Conservation (phyloP, 345 rosid genomes). For the Aethionema arabicum region DNA sequence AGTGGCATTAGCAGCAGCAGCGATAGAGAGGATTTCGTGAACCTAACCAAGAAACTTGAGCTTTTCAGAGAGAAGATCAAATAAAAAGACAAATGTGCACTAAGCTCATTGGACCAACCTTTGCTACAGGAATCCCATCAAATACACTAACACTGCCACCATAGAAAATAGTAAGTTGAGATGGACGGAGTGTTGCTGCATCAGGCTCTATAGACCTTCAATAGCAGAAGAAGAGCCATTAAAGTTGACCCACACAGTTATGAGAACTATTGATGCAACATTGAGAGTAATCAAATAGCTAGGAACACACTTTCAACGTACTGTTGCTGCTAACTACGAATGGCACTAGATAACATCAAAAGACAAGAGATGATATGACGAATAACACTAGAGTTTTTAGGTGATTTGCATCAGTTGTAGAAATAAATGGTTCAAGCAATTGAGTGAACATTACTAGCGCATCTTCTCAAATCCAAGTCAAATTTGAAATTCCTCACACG, state of each 20-base stretch:
- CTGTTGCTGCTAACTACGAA: too few species aligned
- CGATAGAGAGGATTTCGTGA: slow-evolving; percentile 66
- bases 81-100: slow-evolving; percentile 3
- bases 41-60: slow-evolving; percentile 38
- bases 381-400: not conserved
- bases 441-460: not conserved
- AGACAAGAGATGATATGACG: not conserved
- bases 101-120: slow-evolving; percentile 42
- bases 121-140: slow-evolving; percentile 63
- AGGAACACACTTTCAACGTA: not conserved
- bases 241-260: not conserved
- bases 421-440: not conserved
- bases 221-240: slow-evolving; percentile 6
- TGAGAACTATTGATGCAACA: slow-evolving; percentile 13
- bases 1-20: slow-evolving; percentile 49
- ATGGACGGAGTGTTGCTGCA: slow-evolving; percentile 34
- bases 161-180: slow-evolving; percentile 81
- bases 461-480: not conserved
- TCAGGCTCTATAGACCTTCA: slow-evolving; percentile 45
- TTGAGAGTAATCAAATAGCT: not conserved
- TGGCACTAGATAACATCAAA: not conserved
- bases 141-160: slow-evolving; percentile 73
- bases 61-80: not conserved
- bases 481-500: not conserved
- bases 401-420: too few species aligned